Evolutionary conservation across 257 asterid species (phyloP), one percentile per base, ranked within the genome.

Genomic region (Linaria vulgaris): DNA sequence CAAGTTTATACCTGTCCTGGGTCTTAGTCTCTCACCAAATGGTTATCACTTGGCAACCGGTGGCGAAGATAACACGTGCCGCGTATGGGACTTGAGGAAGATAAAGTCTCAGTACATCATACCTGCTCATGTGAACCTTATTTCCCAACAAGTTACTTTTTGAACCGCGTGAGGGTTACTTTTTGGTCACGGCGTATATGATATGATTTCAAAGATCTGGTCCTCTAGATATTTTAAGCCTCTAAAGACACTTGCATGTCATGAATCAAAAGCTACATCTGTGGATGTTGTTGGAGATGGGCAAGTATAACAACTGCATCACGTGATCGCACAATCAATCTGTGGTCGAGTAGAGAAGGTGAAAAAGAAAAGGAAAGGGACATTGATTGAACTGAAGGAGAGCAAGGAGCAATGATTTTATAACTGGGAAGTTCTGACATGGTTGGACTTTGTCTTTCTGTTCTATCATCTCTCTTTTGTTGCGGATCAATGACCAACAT

Each of bases 31-130:
- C 70, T 87, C 96, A 25, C 97, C 99, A 15, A 94, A 87, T 41
- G 96, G 99, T 48, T 90, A 89, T 76, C 96, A 94, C 81, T 74
- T 94, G 69, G 99, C 96, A 69, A 83, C 94, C 11, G 96, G 97
- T 16, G 97, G 97, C 6, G 97, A 94, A 83, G 99, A 94, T 74
- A 90, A 94, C 79, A 83, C 95, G 62, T 94, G 99, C 82, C 75
- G 97, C 52, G 78, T 94, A 59, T 94, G 97, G 97, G 96, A 94
- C 72, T 74, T 90, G 61, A 82, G 97, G 83, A 88, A 82, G 91
- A 82, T 83, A 68, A 94, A 79, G 78, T 87, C 75, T 9, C 54
- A 83, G 66, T 90, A 87, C 75, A 66, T 67, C 69, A 90, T 94
- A 65, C 99, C 97, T 56, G 99, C 99, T 66, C 97, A 90, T 72